phyloP scores from a whole-genome alignment of 2,329 filamentous ascomycete species.

The Monilinia polystroma region DNA sequence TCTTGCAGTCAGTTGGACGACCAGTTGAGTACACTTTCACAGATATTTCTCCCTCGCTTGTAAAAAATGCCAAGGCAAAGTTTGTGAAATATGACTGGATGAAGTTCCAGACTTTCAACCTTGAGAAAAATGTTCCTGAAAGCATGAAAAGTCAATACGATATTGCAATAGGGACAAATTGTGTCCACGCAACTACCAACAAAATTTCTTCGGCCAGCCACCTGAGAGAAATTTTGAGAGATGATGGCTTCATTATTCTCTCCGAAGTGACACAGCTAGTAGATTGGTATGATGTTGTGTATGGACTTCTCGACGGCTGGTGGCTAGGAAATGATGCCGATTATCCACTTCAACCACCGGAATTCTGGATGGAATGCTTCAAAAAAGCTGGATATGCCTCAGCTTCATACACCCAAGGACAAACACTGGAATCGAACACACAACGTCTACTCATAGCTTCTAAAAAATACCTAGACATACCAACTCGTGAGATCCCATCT shows the following conservation, averaged over 20 bases:
- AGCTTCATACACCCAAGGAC: constrained; percentile 28
- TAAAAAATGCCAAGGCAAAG: constrained; percentile 31
- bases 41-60: constrained; percentile 39
- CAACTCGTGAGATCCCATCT: neutral
- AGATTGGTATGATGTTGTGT: constrained; percentile 35
- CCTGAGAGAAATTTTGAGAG: constrained; percentile 25
- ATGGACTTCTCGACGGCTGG: constrained; percentile 38
- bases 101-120: constrained; percentile 29
- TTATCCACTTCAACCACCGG: constrained; percentile 28
- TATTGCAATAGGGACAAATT: constrained; percentile 33
- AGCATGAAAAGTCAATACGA: constrained; percentile 27
- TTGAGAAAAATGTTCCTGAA: constrained; percentile 28
- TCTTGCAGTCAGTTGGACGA: neutral
- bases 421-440: constrained; percentile 25
- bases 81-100: constrained; percentile 33
- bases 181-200: constrained; percentile 34
- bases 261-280: constrained; percentile 33
- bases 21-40: constrained; percentile 20
- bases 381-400: constrained; percentile 23
- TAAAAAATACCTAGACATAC: neutral
- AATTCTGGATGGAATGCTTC: constrained; percentile 27
- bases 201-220: constrained; percentile 23
- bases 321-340: constrained; percentile 28
- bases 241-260: constrained; percentile 31
- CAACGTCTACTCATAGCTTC: constrained; percentile 22